phyloP scores from a whole-genome alignment of 192 early-diverging fungal species.

The Rhizophagus sp. region DNA sequence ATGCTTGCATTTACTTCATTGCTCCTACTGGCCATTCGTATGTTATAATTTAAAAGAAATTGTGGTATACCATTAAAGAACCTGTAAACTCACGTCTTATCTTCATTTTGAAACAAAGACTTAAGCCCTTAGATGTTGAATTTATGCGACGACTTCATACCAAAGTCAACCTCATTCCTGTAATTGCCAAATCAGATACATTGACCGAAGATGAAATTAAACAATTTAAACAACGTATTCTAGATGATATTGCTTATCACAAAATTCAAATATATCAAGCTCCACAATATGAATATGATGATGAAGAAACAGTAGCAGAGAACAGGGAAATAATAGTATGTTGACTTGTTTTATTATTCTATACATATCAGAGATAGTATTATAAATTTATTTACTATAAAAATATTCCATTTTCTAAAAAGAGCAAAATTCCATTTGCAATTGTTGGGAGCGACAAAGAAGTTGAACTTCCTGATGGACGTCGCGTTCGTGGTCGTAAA shows the following conservation, averaged over 20 bases:
- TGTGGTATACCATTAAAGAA: too few species aligned
- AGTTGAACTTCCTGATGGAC: conserved; percentile 80
- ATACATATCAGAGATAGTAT: neutral
- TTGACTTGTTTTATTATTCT: neutral
- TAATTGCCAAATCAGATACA: conserved; percentile 90
- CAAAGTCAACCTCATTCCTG: conserved; percentile 86
- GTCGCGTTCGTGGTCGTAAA: conserved; percentile 82
- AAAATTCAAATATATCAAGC: conserved; percentile 88
- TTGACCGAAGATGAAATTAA: conserved; percentile 80
- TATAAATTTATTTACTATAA: neutral
- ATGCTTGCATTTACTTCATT: conserved; percentile 97
- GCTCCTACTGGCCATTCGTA: conserved; percentile 93
- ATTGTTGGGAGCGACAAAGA: conserved; percentile 90
- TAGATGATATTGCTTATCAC: conserved; percentile 80
- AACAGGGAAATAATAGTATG: conserved; percentile 78
- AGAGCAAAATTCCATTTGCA: conserved; percentile 95
- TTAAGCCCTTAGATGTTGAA: conserved; percentile 90
- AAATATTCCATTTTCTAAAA: neutral
- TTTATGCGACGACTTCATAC: conserved; percentile 92
- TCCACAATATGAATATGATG: conserved; percentile 79
- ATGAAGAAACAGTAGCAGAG: conserved; percentile 76
- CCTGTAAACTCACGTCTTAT: neutral
- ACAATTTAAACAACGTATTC: conserved; percentile 83
- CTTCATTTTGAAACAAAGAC: conserved; percentile 38
- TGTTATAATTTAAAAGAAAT: conserved; percentile 33